Evolutionary conservation across 2,329 filamentous ascomycete genomes (phyloP).

Genomic region (Aspergillus fructus): DNA sequence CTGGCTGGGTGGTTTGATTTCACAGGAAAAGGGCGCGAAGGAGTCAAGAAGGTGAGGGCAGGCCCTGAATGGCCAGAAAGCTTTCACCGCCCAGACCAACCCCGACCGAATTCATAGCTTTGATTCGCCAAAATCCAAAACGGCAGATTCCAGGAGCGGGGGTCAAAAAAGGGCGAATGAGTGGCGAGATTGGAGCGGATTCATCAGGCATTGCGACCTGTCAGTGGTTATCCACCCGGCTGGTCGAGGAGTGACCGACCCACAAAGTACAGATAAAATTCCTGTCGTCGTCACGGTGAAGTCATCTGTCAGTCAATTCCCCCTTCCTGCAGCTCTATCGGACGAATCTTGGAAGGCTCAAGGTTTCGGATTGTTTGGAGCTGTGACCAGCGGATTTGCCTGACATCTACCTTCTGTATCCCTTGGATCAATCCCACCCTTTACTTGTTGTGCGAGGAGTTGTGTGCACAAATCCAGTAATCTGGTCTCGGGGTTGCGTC

Average conservation of each 20-base stretch:
- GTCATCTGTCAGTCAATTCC: conserved; percentile 26
- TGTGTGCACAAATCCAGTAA: conserved; percentile 13
- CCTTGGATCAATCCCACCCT: conserved; percentile 1
- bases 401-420: conserved; percentile 1
- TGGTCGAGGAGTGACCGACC: conserved; percentile 17
- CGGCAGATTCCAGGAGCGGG: conserved; percentile 12
- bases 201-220: conserved; percentile 15
- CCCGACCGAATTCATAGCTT: neutral
- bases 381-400: neutral
- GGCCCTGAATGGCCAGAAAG: neutral
- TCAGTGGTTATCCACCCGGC: conserved; percentile 22
- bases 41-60: neutral
- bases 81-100: conserved; percentile 14
- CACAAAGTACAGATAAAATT: conserved; percentile 22
- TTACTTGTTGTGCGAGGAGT: conserved; percentile 12
- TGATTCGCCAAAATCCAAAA: conserved; percentile 12
- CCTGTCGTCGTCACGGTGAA: conserved; percentile 42
- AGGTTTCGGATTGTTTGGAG: neutral
- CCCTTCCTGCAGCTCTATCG: neutral
- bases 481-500: conserved; percentile 13
- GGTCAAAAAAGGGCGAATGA: conserved; percentile 14
- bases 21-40: conserved; percentile 14
- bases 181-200: conserved; percentile 17
- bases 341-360: conserved; percentile 2
- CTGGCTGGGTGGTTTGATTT: conserved; percentile 10